A percentile compares a stretch with the other conserved stretches of the same genome.
Conservation (phyloP, 805 yeast genomes). For the Candida adriatica region DNA sequence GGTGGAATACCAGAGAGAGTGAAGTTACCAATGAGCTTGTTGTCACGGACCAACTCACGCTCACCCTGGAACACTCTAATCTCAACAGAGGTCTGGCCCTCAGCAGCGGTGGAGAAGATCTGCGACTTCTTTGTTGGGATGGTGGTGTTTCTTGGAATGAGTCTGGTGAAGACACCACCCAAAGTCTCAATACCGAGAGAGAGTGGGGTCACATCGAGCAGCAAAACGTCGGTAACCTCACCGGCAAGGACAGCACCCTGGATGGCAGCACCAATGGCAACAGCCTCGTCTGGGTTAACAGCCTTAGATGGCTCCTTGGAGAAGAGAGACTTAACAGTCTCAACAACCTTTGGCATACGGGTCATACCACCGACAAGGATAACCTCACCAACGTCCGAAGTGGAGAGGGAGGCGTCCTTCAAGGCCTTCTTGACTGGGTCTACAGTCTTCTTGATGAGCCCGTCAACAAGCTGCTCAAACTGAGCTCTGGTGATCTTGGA, state of each 20-base stretch:
- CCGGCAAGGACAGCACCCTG: conserved; percentile 86
- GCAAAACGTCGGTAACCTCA: conserved; percentile 80
- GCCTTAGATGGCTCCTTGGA: conserved; percentile 62
- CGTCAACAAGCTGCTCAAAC: conserved; percentile 61
- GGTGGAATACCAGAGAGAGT: conserved; percentile 67
- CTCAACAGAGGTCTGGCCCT: conserved; percentile 99
- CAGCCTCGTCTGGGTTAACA: conserved; percentile 86
- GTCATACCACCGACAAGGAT: conserved; percentile 87
- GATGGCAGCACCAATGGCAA: conserved; percentile 84
- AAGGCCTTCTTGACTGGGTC: conserved; percentile 73
- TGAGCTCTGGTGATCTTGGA: conserved; percentile 57
- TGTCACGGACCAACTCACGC: conserved; percentile 69
- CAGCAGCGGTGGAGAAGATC: conserved; percentile 96
- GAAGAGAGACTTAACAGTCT: conserved; percentile 54
- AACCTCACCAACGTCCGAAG: conserved; percentile 68
- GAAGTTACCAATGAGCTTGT: conserved; percentile 72
- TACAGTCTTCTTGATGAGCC: conserved; percentile 59
- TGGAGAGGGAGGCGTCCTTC: conserved; percentile 62
- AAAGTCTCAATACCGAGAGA: conserved; percentile 99
- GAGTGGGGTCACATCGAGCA: conserved; percentile 98
- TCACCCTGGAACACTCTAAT: conserved; percentile 99
- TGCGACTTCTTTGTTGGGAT: conserved; percentile 98
- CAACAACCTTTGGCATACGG: conserved; percentile 76
- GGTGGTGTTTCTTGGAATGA: conserved; percentile 97
- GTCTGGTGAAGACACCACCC: conserved; percentile 99